phyloP scores from a whole-genome alignment of 441 rosid species.

The Hypseocharis bilobata region DNA sequence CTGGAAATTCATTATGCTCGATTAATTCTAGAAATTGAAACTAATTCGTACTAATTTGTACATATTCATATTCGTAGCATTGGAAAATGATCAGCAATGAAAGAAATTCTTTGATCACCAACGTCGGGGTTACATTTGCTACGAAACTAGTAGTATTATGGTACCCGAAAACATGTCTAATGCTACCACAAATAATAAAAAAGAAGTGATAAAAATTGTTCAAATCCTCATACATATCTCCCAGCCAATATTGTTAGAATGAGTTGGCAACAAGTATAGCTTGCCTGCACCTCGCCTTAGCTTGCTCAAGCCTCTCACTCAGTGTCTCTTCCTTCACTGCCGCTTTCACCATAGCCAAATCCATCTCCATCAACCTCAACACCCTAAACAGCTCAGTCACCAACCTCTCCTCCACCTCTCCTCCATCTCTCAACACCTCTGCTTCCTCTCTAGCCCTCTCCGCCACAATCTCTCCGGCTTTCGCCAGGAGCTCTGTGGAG shows the following conservation, averaged over 20 bases:
- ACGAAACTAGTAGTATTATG: no score
- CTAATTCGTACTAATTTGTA: no score
- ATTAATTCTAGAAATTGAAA: no score
- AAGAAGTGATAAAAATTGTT: no score
- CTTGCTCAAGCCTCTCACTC: conserved; percentile 60
- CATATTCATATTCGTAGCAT: no score
- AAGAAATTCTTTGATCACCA: no score
- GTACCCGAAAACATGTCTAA: no score
- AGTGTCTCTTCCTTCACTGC: conserved; percentile 73
- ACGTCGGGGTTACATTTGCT: no score
- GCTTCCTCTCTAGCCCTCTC: conserved; percentile 89
- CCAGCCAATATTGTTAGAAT: conserved; percentile 36
- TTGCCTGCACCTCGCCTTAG: conserved; percentile 81
- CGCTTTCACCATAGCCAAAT: conserved; percentile 85
- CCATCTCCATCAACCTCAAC: conserved; percentile 90
- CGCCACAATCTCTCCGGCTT: conserved; percentile 68
- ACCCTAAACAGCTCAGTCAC: conserved; percentile 78
- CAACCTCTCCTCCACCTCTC: conserved; percentile 72
- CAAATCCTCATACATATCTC: no score
- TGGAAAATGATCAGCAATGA: no score
- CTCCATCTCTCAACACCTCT: conserved; percentile 65
- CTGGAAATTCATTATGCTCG: no score
- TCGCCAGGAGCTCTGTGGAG: conserved; percentile 62
- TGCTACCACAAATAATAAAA: no score
- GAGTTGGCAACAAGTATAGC: conserved; percentile 85